phyloP scores from a whole-genome alignment of 371 early-diverging fungal genomes.

The Capillidium heterosporum region DNA sequence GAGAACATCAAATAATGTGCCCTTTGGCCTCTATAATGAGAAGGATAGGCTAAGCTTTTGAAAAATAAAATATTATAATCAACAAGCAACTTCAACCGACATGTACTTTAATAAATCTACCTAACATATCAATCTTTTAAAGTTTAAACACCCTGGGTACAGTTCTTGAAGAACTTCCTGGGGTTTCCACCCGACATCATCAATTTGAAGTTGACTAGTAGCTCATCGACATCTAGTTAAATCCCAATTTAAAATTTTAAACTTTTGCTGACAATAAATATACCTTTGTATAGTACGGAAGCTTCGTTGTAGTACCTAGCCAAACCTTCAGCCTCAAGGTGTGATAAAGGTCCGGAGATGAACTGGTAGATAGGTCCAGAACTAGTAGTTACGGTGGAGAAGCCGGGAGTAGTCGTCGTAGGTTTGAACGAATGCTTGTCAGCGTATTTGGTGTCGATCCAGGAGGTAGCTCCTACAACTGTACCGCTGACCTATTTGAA shows the following conservation, averaged over 20 bases:
- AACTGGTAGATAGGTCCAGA: background rate
- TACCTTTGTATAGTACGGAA: background rate
- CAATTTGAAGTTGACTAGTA: background rate
- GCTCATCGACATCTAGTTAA: background rate
- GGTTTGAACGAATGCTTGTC: background rate
- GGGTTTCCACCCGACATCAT: background rate
- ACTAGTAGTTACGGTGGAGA: background rate
- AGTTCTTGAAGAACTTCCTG: background rate
- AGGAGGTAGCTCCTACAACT: background rate
- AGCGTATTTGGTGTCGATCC: background rate
- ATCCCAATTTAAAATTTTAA: no score
- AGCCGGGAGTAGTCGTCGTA: background rate
- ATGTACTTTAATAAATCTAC: no score
- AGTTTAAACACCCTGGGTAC: background rate
- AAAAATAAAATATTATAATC: no score
- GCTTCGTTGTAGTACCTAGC: conserved; percentile 1
- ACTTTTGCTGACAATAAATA: background rate
- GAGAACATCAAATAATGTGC: no score
- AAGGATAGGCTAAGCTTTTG: no score
- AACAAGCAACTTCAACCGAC: no score
- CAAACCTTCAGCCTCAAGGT: background rate
- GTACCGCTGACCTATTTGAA: background rate
- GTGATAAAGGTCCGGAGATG: background rate
- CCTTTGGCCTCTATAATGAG: no score
- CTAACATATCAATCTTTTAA: no score